phyloP scores from a whole-genome alignment of 345 rosid species.

The Eucalyptus tenuipes region DNA sequence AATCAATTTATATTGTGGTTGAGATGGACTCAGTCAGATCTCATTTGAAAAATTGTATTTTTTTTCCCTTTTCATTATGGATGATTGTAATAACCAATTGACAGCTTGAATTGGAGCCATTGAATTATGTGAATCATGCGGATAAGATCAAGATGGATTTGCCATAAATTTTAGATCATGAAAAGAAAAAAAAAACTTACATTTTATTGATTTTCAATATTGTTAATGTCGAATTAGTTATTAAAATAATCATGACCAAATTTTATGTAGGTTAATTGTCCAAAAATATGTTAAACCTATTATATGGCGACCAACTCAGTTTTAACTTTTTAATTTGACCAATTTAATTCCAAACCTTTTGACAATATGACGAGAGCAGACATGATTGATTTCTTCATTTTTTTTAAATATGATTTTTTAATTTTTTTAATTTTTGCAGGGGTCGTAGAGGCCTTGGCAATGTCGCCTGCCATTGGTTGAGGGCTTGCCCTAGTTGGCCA shows the following conservation, averaged over 20 bases:
- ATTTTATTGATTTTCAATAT: background rate
- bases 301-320: accelerated
- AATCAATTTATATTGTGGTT: background rate
- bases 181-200: background rate
- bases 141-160: background rate
- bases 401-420: no score
- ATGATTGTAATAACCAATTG: background rate
- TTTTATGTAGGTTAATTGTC: background rate
- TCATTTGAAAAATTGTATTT: background rate
- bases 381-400: background rate
- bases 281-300: background rate
- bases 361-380: background rate
- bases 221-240: background rate
- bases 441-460: background rate
- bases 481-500: background rate
- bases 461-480: background rate
- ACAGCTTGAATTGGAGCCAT: background rate
- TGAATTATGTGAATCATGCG: background rate
- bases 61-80: background rate
- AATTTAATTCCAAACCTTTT: background rate
- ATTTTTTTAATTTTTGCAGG: background rate
- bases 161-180: background rate
- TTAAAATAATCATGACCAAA: background rate
- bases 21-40: background rate
- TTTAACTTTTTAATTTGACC: background rate